Base-by-base conservation (phyloP, 352 stramenopile genomes). In the Pythium folliculosum region DNA sequence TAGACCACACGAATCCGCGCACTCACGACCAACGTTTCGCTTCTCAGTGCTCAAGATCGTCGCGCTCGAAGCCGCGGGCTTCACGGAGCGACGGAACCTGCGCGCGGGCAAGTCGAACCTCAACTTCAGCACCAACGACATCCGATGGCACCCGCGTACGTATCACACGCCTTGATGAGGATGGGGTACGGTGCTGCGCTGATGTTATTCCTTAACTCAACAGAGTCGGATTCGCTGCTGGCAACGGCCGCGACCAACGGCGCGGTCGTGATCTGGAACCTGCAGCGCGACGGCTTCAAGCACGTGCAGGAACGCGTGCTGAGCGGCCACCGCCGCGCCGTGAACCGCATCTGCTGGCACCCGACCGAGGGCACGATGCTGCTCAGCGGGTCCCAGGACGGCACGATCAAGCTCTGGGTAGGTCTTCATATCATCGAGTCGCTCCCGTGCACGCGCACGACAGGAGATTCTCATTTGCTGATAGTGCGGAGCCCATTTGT, bases 331-430 rank as follows among this genome's bases (percentile, higher is more conserved):
- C 86, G 86, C 25, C 86, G 88, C 37, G 82, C 88, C 0, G 88
- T 94, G 63, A 96, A 96, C 62, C 86, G 88, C 59, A 95, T 96
- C 61, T 96, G 86, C 69, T 96, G 88, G 88, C 88, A 96, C 57
- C 84, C 84, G 16, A 87, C 67, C 14, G 86, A 96, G 47, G 80
- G 73, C 62, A 94, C 90, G 25, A 60, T 94, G 58, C 83, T 96
- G 25, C 82, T 95, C 44, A 96, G 88, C 69, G 88, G 86, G 10
- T 96, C 88, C 0, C 88, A 96, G 64, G 88, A 96, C 51, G 86
- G 88, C 25, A 92, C 85, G 6, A 89, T 96, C 69, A 96, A 96
- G 43, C 80, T 92, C 40, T 96, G 88, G 88, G 88, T 96, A 69
- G n/a, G n/a, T n/a, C n/a, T n/a, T n/a, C n/a, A n/a, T n/a, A n/a